A percentile compares a stretch with the other conserved stretches of the same genome.
Conservation (phyloP, 2,329 filamentous ascomycete genomes). For the Fusarium pseudocircinatum region DNA sequence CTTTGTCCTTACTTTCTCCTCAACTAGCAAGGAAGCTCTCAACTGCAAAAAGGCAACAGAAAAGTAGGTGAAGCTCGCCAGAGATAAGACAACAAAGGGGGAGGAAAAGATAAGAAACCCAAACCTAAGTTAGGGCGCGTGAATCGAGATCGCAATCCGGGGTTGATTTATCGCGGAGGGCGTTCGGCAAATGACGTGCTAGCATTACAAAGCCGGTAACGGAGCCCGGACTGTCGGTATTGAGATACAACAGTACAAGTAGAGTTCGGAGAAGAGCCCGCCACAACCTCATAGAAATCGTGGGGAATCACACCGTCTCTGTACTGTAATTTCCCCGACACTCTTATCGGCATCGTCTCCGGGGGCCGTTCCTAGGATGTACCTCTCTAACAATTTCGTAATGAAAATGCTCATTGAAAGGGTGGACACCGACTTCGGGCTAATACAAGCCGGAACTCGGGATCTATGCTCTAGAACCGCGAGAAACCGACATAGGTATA, state of each 20-base stretch:
- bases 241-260: slow-evolving; percentile 25
- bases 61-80: not conserved
- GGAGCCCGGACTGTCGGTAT: slow-evolving; percentile 37
- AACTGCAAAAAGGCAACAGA: not conserved
- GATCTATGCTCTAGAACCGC: slow-evolving; percentile 15
- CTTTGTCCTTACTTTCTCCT: not conserved
- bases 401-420: not conserved
- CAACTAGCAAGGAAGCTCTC: not conserved
- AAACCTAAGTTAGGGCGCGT: slow-evolving; percentile 3
- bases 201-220: slow-evolving; percentile 45
- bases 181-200: slow-evolving; percentile 44
- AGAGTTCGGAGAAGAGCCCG: slow-evolving; percentile 21
- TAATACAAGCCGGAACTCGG: slow-evolving; percentile 17
- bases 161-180: slow-evolving; percentile 37
- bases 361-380: slow-evolving; percentile 6
- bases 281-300: not conserved
- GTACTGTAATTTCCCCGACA: not conserved
- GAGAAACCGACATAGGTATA: slow-evolving; percentile 11
- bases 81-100: slow-evolving; percentile 8
- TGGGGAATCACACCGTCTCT: not conserved
- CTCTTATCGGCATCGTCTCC: slow-evolving; percentile 16
- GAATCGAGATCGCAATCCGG: slow-evolving; percentile 39
- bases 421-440: slow-evolving; percentile 7
- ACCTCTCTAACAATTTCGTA: slow-evolving; percentile 14
- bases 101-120: slow-evolving; percentile 5